Conservation (phyloP, 768 basidiomycete genomes). For the Kwoniella pini region DNA sequence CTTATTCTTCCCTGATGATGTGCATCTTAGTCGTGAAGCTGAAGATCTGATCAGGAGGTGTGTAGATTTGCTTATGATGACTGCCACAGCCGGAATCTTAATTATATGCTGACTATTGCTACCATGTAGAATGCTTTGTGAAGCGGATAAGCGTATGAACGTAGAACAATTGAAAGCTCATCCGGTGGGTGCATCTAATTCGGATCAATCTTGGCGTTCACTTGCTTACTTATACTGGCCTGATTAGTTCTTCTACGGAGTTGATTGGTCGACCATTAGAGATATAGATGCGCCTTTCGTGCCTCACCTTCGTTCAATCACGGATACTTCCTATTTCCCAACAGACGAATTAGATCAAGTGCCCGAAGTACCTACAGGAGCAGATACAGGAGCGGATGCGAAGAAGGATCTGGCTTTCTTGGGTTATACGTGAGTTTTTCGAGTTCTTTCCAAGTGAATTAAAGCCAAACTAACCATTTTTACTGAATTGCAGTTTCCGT, state of each 20-base stretch:
- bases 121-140: slow-evolving; percentile 65
- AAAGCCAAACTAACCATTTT: too few species aligned
- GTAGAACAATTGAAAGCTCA: slow-evolving; percentile 89
- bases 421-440: slow-evolving; percentile 57
- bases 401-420: slow-evolving; percentile 66
- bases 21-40: slow-evolving; percentile 84
- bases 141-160: slow-evolving; percentile 71
- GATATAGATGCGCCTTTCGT: slow-evolving; percentile 93
- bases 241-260: slow-evolving; percentile 63
- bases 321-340: slow-evolving; percentile 98
- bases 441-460: neutral
- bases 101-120: slow-evolving; percentile 7
- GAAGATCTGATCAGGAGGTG: slow-evolving; percentile 85
- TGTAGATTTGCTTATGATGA: slow-evolving; percentile 26
- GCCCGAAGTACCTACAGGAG: slow-evolving; percentile 59
- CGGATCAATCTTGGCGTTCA: too few species aligned
- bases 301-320: slow-evolving; percentile 88
- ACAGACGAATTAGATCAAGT: slow-evolving; percentile 87
- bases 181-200: slow-evolving; percentile 67
- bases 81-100: neutral
- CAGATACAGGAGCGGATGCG: slow-evolving; percentile 45
- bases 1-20: slow-evolving; percentile 88
- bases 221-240: too few species aligned
- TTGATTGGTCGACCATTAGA: slow-evolving; percentile 86
- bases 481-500: slow-evolving; percentile 47